phyloP scores from a whole-genome alignment of 345 rosid species.

The Turritis glabra region DNA sequence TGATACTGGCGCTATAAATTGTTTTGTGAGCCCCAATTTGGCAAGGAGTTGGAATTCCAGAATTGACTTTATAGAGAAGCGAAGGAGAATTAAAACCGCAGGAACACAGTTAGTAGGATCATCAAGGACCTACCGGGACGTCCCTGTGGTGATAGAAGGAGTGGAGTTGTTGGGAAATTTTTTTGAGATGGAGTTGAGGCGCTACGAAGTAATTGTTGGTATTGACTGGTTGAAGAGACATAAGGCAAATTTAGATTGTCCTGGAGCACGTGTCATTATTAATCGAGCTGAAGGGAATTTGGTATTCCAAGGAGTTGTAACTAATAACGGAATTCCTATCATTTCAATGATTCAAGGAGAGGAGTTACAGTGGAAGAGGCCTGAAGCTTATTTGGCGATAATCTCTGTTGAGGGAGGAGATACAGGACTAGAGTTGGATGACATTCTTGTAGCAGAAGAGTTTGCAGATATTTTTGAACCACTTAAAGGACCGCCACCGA shows the following conservation, averaged over 20 bases:
- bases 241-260: not conserved
- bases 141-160: not conserved
- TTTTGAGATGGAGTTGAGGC: not conserved
- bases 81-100: too few relatives aligned
- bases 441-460: not conserved
- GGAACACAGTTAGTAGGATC: too few relatives aligned
- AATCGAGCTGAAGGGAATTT: not conserved
- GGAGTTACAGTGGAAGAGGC: not conserved
- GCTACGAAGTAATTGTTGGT: not conserved
- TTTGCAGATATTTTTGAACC: not conserved
- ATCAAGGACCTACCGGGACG: not conserved
- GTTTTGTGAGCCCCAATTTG: not conserved
- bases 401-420: not conserved
- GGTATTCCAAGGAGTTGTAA: not conserved
- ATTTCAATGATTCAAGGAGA: not conserved
- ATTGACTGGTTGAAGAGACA: not conserved
- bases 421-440: not conserved
- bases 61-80: too few relatives aligned
- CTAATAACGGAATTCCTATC: not conserved
- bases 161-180: not conserved
- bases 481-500: not conserved
- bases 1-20: not conserved
- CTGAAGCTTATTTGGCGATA: not conserved
- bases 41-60: not conserved
- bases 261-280: not conserved